phyloP scores from a whole-genome alignment of 208 protist genomes.

The Leishmania martiniquensis region DNA sequence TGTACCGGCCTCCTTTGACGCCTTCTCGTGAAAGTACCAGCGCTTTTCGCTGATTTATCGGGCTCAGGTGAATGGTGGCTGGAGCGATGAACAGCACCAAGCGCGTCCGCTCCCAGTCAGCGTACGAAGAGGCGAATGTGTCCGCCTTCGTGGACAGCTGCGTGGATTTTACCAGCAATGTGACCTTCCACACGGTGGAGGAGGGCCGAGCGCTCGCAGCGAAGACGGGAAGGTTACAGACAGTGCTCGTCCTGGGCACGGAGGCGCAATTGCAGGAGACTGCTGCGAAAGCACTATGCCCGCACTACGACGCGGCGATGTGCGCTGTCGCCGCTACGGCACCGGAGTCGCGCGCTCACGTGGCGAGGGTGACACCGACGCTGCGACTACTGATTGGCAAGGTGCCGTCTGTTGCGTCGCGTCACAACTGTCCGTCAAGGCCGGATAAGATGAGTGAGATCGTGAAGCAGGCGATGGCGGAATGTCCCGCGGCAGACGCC shows the following conservation, averaged over 20 bases:
- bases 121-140: slow-evolving; percentile 62
- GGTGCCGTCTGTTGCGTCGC: slow-evolving; percentile 52
- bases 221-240: slow-evolving; percentile 13
- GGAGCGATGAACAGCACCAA: slow-evolving; percentile 38
- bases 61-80: neutral
- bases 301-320: slow-evolving; percentile 13
- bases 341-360: slow-evolving; percentile 21
- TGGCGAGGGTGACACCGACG: slow-evolving; percentile 26
- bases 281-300: neutral
- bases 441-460: slow-evolving; percentile 59
- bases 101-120: slow-evolving; percentile 46
- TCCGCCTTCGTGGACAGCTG: slow-evolving; percentile 65
- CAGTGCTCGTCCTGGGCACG: slow-evolving; percentile 62
- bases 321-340: slow-evolving; percentile 18
- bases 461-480: slow-evolving; percentile 47
- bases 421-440: slow-evolving; percentile 78
- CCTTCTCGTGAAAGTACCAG: neutral
- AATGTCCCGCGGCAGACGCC: slow-evolving; percentile 14
- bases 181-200: slow-evolving; percentile 55
- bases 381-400: slow-evolving; percentile 48
- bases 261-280: slow-evolving; percentile 34
- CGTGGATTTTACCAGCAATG: slow-evolving; percentile 52
- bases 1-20: no score
- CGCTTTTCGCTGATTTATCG: no score
- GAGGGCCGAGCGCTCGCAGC: slow-evolving; percentile 5